phyloP scores from a whole-genome alignment of 176 grass and related monocot genomes.

The sorghum (Sorghum bicolor) region Sorghum_bicolor_NCBIv3 NC_012871.2:14336001-14336500 shows the following conservation, averaged over 20 bases:
- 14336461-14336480: neutral
- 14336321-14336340: constrained; percentile 92
- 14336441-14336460: neutral
- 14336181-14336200: constrained; percentile 85
- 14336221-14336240: constrained; percentile 4
- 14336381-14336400: neutral
- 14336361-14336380: constrained; percentile 26
- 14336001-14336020: constrained; percentile 9
- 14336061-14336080: constrained; percentile 2
- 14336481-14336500: neutral
- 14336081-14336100: neutral
- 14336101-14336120: constrained; percentile 68
- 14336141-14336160: constrained; percentile 93
- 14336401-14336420: constrained; percentile 5
- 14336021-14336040: constrained; percentile 23
- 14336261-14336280: constrained; percentile 23
- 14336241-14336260: neutral
- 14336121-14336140: constrained; percentile 72
- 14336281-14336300: constrained; percentile 74
- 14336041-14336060: neutral
- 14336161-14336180: constrained; percentile 70
- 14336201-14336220: constrained; percentile 73
- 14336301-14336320: constrained; percentile 65
- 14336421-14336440: neutral
- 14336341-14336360: constrained; percentile 69